A percentile compares a stretch with the other conserved stretches of the same genome.
phyloP scores from a whole-genome alignment of 306 rosid species.

The Cicer bijugum region DNA sequence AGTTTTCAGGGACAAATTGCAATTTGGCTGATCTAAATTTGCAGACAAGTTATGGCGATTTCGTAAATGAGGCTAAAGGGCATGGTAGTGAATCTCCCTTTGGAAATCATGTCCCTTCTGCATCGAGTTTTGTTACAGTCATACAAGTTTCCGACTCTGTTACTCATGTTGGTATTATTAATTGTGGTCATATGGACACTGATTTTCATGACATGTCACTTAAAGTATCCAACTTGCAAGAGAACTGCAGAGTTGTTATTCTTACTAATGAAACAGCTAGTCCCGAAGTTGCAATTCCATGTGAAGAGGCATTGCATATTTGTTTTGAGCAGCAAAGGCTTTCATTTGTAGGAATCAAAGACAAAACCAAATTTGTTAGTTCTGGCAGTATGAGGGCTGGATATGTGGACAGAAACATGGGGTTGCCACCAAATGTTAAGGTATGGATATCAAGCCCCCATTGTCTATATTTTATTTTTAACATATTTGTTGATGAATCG shows the following conservation, averaged over 20 bases:
- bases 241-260: constrained; percentile 65
- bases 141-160: no score
- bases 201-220: constrained; percentile 48
- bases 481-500: constrained; percentile 18
- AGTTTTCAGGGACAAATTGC: constrained; percentile 46
- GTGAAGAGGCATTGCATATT: constrained; percentile 59
- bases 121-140: no score
- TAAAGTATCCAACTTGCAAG: constrained; percentile 48
- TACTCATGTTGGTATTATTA: constrained; percentile 72
- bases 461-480: constrained; percentile 28
- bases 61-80: no score
- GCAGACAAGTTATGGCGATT: no score
- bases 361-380: constrained; percentile 43
- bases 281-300: constrained; percentile 72
- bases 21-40: constrained; percentile 14
- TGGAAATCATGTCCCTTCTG: no score
- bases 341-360: constrained; percentile 55
- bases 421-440: constrained; percentile 49
- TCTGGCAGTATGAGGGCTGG: constrained; percentile 50
- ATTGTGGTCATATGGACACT: constrained; percentile 54
- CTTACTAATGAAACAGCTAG: constrained; percentile 77
- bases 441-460: constrained; percentile 48
- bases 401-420: constrained; percentile 47
- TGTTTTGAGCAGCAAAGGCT: constrained; percentile 63
- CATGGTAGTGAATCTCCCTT: no score